A percentile compares a stretch with the other conserved stretches of the same genome.
These are phyloP conservation scores for Dalbergia cultrata DNA, from an alignment of 306 rosid species.

Conservation along the genomic window DNA sequence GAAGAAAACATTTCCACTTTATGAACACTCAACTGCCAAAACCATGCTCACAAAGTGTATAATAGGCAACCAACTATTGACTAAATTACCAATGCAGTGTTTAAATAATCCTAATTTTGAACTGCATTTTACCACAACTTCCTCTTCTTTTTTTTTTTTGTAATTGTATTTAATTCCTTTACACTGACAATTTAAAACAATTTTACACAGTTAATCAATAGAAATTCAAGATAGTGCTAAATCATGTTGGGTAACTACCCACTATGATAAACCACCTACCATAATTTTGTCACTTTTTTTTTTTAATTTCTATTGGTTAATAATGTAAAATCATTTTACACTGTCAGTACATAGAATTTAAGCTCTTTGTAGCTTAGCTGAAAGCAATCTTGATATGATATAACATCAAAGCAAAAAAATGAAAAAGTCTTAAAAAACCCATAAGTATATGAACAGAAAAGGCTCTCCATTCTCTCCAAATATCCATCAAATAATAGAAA, in stretches of 20 bases:
- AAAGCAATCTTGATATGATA: background rate
- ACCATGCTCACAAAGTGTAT: background rate
- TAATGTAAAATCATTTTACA: too few relatives aligned
- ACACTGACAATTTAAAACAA: too few relatives aligned
- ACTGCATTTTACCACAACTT: background rate
- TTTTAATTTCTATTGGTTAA: too few relatives aligned
- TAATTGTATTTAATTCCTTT: too few relatives aligned
- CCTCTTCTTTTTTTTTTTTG: too few relatives aligned
- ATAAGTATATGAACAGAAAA: background rate
- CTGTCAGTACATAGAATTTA: too few relatives aligned
- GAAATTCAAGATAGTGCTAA: too few relatives aligned
- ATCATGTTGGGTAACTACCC: too few relatives aligned
- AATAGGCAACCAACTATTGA: background rate
- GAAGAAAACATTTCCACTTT: background rate
- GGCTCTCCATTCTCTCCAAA: background rate
- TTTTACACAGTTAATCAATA: too few relatives aligned
- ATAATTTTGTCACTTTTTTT: too few relatives aligned
- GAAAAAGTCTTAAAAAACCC: background rate
- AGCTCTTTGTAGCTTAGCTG: background rate
- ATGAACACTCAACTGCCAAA: background rate
- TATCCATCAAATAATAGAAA: background rate
- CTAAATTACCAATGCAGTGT: background rate
- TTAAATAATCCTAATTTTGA: background rate
- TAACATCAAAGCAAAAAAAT: background rate
- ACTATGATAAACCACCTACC: too few relatives aligned